Evolutionary conservation across 805 yeast genomes (phyloP).

Genomic region (Nakazawaea ambrosiae): DNA sequence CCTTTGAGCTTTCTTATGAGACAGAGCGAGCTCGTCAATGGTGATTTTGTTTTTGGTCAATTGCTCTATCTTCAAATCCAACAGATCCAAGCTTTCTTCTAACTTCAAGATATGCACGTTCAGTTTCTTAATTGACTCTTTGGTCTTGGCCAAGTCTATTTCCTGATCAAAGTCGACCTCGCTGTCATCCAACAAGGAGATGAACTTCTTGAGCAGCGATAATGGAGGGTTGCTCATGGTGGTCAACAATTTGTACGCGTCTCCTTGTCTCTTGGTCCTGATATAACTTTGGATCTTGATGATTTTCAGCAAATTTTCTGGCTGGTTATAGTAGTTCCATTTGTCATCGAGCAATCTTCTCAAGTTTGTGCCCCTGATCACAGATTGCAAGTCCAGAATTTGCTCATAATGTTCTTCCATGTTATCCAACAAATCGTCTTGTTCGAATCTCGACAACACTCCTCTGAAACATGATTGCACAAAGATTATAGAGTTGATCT

Average conservation of each 20-base stretch:
- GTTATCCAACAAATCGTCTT: conserved; percentile 48
- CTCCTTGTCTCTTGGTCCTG: conserved; percentile 58
- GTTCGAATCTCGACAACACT: conserved; percentile 47
- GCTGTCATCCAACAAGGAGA: conserved; percentile 64
- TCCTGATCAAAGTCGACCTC: conserved; percentile 74
- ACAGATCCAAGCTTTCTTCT: conserved; percentile 67
- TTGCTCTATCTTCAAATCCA: conserved; percentile 72
- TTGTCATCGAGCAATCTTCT: conserved; percentile 30
- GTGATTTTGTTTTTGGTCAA: conserved; percentile 75
- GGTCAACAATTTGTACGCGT: conserved; percentile 68
- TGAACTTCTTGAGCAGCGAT: conserved; percentile 68
- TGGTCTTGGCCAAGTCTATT: conserved; percentile 54
- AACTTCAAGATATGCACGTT: conserved; percentile 65
- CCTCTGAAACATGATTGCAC: conserved; percentile 63
- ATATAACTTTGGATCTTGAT: conserved; percentile 69
- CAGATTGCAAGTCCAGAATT: conserved; percentile 46
- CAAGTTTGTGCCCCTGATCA: conserved; percentile 38
- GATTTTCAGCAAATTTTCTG: conserved; percentile 47
- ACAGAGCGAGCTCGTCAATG: conserved; percentile 54
- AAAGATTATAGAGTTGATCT: conserved; percentile 25
- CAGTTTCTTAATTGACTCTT: conserved; percentile 62
- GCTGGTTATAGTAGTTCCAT: conserved; percentile 39
- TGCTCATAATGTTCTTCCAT: conserved; percentile 34
- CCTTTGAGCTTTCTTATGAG: conserved; percentile 28
- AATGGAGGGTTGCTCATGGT: conserved; percentile 72